Base-by-base conservation (phyloP, 2,329 filamentous ascomycete species). In the Diaporthe eres region DNA sequence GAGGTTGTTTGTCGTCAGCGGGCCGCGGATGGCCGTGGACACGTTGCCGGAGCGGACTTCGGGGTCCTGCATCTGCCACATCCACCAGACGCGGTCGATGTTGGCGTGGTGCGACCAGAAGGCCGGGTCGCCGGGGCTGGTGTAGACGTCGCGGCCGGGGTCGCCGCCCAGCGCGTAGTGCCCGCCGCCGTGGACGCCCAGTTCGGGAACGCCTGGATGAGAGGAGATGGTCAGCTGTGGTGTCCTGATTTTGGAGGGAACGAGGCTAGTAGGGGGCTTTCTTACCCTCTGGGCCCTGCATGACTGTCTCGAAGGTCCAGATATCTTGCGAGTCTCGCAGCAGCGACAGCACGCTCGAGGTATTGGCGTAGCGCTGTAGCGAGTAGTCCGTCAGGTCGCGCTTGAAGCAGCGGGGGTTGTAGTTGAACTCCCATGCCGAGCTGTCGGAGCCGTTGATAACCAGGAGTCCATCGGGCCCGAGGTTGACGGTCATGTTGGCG, bases 401-500 rank as follows among this genome's bases (percentile, higher is more conserved):
- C 44, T 71, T 79, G 58, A 85, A 77, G 77, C 83, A 82, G 70
- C 83, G 81, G 5, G 85, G 84, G 75, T 85, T 84, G 74, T 82
- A 82, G 51, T 74, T 78, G 19, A 83, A 78, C 10, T 79, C 74
- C 1, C 81, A 74, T 15, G 76, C 71, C 7, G 71, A 37, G 58
- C 53, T 55, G 34, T 77, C 73, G 31, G 60, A 77, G 25, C 78
- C 61, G 13, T 75, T 75, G 8, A 77, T 78, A 75, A 60, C 44
- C 75, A 72, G 82, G 82, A 76, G 81, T 5, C 81, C 79, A 9
- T 82, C 81, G 19, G 86, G 85, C 0, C 85, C 85, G 2, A 87
- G 80, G 73, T 85, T 86, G 72, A 87, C 82, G 1, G 76, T 81
- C 79, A 85, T 83, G 77, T 86, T 81, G 39, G 80, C 81, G n/a